Evolutionary conservation across 1,139 yeast species (phyloP).

Genomic region (Hansenula lynferdii): DNA sequence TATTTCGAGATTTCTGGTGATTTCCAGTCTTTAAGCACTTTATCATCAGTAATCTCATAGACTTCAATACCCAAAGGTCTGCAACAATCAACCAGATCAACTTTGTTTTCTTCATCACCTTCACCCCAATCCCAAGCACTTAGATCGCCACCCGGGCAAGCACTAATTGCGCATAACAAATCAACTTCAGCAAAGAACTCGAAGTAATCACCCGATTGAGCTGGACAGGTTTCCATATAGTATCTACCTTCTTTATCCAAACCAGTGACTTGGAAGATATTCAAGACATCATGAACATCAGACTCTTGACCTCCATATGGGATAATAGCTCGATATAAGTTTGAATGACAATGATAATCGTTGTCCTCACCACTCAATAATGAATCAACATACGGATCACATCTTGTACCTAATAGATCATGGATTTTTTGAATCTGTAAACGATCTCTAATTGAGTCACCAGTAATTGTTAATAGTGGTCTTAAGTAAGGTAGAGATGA

Average conservation of each 20-base stretch:
- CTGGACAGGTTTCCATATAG: constrained; percentile 69
- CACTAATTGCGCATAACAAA: constrained; percentile 57
- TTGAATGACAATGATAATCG: constrained; percentile 65
- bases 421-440: constrained; percentile 34
- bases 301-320: constrained; percentile 59
- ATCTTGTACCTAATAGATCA: constrained; percentile 62
- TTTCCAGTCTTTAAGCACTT: constrained; percentile 43
- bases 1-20: constrained; percentile 47
- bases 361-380: constrained; percentile 59
- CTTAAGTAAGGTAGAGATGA: constrained; percentile 58
- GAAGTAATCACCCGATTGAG: constrained; percentile 51
- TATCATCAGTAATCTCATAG: constrained; percentile 43
- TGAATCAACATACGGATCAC: constrained; percentile 66
- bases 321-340: constrained; percentile 51
- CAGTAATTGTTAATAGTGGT: constrained; percentile 60
- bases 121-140: constrained; percentile 74
- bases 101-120: constrained; percentile 37
- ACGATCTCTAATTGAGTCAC: constrained; percentile 45
- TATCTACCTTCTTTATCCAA: constrained; percentile 60
- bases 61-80: constrained; percentile 62
- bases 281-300: constrained; percentile 65
- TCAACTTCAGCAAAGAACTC: constrained; percentile 68
- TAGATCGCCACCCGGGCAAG: constrained; percentile 71
- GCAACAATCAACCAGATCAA: constrained; percentile 58
- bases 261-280: constrained; percentile 69